Conservation (phyloP, 768 basidiomycete species). For the Dacryopinax primogenitus region DNA sequence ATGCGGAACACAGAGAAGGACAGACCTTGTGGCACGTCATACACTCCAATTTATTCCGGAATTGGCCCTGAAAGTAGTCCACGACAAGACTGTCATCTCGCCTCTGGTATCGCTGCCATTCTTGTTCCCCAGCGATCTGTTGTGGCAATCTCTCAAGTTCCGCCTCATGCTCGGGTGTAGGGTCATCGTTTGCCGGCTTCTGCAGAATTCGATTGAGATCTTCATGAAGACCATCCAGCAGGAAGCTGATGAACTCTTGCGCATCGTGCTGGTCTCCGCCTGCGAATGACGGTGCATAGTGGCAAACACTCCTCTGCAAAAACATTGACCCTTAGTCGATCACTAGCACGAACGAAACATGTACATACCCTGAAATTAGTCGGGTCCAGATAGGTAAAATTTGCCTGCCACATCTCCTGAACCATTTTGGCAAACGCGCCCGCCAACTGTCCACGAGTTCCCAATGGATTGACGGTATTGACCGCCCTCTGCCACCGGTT, state of each 20-base stretch:
- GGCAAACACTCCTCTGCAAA: constrained; percentile 45
- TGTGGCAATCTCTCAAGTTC: constrained; percentile 76
- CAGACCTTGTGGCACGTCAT: constrained; percentile 76
- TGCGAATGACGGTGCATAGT: constrained; percentile 55
- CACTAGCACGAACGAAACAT: neutral
- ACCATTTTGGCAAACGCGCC: constrained; percentile 71
- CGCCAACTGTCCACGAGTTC: constrained; percentile 73
- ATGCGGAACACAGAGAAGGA: neutral
- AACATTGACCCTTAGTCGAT: constrained; percentile 20
- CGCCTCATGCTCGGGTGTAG: constrained; percentile 69
- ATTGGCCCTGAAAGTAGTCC: constrained; percentile 96
- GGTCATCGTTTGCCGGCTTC: constrained; percentile 47
- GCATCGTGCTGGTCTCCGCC: constrained; percentile 92
- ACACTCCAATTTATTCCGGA: constrained; percentile 78
- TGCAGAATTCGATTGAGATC: constrained; percentile 70
- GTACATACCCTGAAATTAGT: constrained; percentile 64
- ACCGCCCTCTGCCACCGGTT: constrained; percentile 70
- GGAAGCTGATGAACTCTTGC: constrained; percentile 89
- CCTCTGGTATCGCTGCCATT: constrained; percentile 82
- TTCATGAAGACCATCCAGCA: constrained; percentile 85
- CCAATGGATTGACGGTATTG: constrained; percentile 73
- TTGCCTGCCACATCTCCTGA: constrained; percentile 76
- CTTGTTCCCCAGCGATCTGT: constrained; percentile 80
- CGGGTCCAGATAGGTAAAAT: constrained; percentile 70
- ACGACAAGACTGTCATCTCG: constrained; percentile 90